Base-by-base conservation (phyloP, 306 rosid species). In the Citrullus colocynthis region DNA sequence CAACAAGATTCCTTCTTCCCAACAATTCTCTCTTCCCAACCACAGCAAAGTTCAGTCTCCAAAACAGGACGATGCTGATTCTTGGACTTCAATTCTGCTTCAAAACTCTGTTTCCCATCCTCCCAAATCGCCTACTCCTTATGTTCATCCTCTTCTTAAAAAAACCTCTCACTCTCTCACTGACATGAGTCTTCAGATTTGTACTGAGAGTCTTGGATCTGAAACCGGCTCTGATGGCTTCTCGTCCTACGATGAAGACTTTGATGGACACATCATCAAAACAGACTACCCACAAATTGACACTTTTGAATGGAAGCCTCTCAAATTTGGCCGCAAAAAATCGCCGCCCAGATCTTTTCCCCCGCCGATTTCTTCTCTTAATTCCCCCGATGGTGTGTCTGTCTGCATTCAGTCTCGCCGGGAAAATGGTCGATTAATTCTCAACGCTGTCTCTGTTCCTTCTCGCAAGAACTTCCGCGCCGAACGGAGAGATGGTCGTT, bases 121-220 rank as follows among this genome's bases (percentile, higher is more conserved):
- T 61, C 72, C 48, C 0, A 65, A 37, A 65, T 37, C 72, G 15
- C 0, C 48, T 6, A 11, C 9, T n/a, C 96, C 96, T 51, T 95
- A 95, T 78, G 72, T 92, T 85, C 97, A 90, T 70, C 97, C 99
- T 77, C 96, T 90, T 32, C 89, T 84, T 63, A 89, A 89, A 74
- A 89, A 88, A 80, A 80, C 94, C 0, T 64, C 83, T 12, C 91
- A 87, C 81, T 79, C 84, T 61, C 61, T 95, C 72, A 88, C 75
- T 70, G 86, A 84, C 21, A 89, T 84, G 56, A 92, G 99, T 76
- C 97, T 95, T 17, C 52, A 86, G 65, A 85, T 95, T 24, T 95
- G 99, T 78, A 95, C 99, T 0, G 99, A 95, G 77, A 85, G 87
- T 54, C 99, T 95, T 14, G 99, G 99, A 17, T 92, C 97, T n/a